Percentiles rank a stretch among this genome's conserved stretches.
These are phyloP conservation scores for Wallacemonas sp. DNA, from an alignment of 208 protist genomes.

Conservation along the genomic window DNA sequence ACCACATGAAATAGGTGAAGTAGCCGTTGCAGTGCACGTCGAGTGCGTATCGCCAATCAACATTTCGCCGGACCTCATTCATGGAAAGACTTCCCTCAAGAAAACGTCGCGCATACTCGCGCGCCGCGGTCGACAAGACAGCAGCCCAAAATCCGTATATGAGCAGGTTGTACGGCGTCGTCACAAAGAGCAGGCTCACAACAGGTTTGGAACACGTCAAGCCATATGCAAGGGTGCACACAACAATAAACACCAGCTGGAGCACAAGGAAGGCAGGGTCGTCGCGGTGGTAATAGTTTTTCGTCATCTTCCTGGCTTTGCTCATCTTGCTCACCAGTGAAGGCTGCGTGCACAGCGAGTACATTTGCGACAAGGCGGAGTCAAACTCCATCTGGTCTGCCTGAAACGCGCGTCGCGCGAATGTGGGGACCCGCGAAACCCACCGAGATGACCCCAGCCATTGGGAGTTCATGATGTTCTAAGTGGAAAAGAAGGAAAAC, in stretches of 20 bases:
- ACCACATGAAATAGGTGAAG: slow-evolving; percentile 94
- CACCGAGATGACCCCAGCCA: slow-evolving; percentile 48
- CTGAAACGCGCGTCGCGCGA: slow-evolving; percentile 79
- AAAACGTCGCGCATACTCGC: slow-evolving; percentile 37
- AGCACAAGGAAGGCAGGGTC: slow-evolving; percentile 96
- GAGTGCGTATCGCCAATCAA: slow-evolving; percentile 96
- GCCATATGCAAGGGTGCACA: slow-evolving; percentile 64
- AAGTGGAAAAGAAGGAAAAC: slow-evolving; percentile 18
- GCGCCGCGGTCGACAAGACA: slow-evolving; percentile 71
- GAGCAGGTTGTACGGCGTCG: slow-evolving; percentile 44
- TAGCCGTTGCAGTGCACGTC: slow-evolving; percentile 98
- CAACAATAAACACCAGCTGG: slow-evolving; percentile 80
- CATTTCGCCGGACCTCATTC: slow-evolving; percentile 60
- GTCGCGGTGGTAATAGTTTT: slow-evolving; percentile 97
- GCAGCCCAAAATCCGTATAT: slow-evolving; percentile 75
- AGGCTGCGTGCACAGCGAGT: slow-evolving; percentile 74
- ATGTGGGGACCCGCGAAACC: slow-evolving; percentile 71
- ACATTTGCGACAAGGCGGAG: slow-evolving; percentile 92
- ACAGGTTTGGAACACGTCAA: slow-evolving; percentile 22
- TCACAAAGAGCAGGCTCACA: slow-evolving; percentile 16
- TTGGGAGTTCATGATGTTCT: not conserved
- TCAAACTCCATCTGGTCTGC: slow-evolving; percentile 93
- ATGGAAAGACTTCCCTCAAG: slow-evolving; percentile 14
- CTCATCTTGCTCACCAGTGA: slow-evolving; percentile 89
- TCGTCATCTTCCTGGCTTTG: slow-evolving; percentile 93